These are phyloP conservation scores for Rhizophora mangle DNA, from an alignment of 345 rosid species.

Conservation along the genomic window DNA sequence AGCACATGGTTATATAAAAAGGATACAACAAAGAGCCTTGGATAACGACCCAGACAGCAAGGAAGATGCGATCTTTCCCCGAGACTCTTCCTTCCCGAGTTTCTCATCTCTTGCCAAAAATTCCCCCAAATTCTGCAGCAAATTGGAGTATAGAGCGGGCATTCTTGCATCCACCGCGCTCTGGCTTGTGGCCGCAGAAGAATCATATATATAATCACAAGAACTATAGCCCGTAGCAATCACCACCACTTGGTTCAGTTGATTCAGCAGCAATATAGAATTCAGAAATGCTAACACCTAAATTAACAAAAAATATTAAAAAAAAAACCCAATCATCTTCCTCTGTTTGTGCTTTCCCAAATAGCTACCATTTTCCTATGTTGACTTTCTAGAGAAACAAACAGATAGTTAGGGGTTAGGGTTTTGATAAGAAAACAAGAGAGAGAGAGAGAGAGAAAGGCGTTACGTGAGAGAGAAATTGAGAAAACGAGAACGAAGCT, in stretches of 20 bases:
- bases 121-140: conserved; percentile 64
- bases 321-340: neutral
- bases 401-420: neutral
- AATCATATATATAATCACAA: conserved; percentile 76
- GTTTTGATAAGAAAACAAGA: neutral
- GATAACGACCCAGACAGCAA: conserved; percentile 86
- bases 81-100: conserved; percentile 40
- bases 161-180: conserved; percentile 44
- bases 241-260: conserved; percentile 74
- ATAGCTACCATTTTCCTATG: too few species aligned
- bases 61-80: conserved; percentile 50
- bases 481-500: conserved; percentile 60
- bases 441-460: conserved; percentile 1
- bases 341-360: too few species aligned
- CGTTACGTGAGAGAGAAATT: conserved; percentile 77
- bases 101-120: conserved; percentile 66
- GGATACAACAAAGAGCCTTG: conserved; percentile 99
- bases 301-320: neutral
- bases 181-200: conserved; percentile 41
- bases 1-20: conserved; percentile 8
- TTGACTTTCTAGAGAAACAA: neutral
- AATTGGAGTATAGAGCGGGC: conserved; percentile 46
- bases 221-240: conserved; percentile 82
- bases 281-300: conserved; percentile 87
- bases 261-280: conserved; percentile 66